These are phyloP conservation scores for Elsinoe arachidis DNA, from an alignment of 2,329 filamentous ascomycete genomes.

Conservation along the genomic window DNA sequence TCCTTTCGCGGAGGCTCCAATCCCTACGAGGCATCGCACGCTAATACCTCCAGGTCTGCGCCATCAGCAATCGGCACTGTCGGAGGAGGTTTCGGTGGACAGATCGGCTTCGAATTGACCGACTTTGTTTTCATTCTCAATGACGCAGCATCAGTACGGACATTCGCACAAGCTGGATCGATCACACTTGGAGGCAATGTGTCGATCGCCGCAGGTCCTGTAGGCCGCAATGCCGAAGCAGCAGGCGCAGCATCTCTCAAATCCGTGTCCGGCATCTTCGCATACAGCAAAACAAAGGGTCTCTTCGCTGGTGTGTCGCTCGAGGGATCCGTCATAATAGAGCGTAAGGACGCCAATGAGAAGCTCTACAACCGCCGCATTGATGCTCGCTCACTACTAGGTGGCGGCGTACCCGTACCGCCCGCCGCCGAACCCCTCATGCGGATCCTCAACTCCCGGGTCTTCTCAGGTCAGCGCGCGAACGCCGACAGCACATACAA, in stretches of 20 bases:
- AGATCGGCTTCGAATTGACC: constrained; percentile 80
- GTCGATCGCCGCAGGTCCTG: constrained; percentile 84
- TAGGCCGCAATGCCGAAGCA: constrained; percentile 91
- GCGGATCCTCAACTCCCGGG: constrained; percentile 72
- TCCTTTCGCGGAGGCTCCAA: no score
- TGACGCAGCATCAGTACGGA: constrained; percentile 77
- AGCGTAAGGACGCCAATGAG: constrained; percentile 92
- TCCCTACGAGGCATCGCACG: neutral
- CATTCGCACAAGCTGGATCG: constrained; percentile 85
- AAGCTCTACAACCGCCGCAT: constrained; percentile 82
- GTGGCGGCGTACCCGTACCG: constrained; percentile 67
- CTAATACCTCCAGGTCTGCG: constrained; percentile 44
- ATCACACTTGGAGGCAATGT: constrained; percentile 94
- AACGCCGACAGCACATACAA: constrained; percentile 73
- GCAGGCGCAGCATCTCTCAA: constrained; percentile 86
- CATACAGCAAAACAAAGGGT: constrained; percentile 96
- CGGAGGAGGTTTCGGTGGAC: constrained; percentile 74
- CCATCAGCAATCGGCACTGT: constrained; percentile 73
- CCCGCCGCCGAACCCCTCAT: constrained; percentile 77
- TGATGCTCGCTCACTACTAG: constrained; percentile 73
- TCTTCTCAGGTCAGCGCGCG: constrained; percentile 59
- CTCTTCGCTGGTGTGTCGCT: constrained; percentile 91
- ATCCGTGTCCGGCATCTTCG: constrained; percentile 85
- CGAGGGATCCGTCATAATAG: constrained; percentile 86
- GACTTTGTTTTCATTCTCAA: constrained; percentile 99